Evolutionary conservation across 2,329 filamentous ascomycete genomes (phyloP), one percentile per base, ranked within the genome.

Genomic region (Alternaria tenuissima): DNA sequence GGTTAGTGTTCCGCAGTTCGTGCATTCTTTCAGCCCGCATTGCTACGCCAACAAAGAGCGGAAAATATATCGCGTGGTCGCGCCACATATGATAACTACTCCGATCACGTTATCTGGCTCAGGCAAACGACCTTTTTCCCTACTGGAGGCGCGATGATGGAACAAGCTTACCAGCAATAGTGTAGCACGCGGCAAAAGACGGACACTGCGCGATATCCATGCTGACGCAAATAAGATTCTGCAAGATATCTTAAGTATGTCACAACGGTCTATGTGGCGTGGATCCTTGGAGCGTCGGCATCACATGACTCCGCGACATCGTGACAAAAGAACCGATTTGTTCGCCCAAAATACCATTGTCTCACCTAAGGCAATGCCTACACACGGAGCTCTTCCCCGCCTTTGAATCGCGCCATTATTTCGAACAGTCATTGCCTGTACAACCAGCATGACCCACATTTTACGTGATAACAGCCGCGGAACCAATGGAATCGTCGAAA

Each of bases 221-320:
- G 39, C 7, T 14, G 18, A 14, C 14, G 18, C 1, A 14, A 12
- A 41, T 22, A 5, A 11, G 5, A 18, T 12, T 22, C 39, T 4
- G 9, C 5, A 22, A 9, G 14, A 12, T 12, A 7, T 7, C 12
- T 7, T 11, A 41, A 6, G 39, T 22, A 22, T 22, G 39, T 18
- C 39, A 22, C 9, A 18, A 22, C 5, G 36, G 36, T 39, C 11
- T n/a, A 22, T 22, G 39, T 41, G 39, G 39, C 39, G 22, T 20
- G 18, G 11, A 14, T 5, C 4, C 18, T 22, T 22, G 18, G 18
- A 18, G 18, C 39, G 9, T 39, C 36, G 0, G 46, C 39, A 41
- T 41, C 52, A 56, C 42, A 26, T 59, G 51, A 59, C 7, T 30
- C 24, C 56, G 28, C 49, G 43, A 41, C 20, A 14, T 16, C 24